Base-by-base conservation (phyloP, 768 basidiomycete genomes). In the Kwoniella heveanensis region DNA sequence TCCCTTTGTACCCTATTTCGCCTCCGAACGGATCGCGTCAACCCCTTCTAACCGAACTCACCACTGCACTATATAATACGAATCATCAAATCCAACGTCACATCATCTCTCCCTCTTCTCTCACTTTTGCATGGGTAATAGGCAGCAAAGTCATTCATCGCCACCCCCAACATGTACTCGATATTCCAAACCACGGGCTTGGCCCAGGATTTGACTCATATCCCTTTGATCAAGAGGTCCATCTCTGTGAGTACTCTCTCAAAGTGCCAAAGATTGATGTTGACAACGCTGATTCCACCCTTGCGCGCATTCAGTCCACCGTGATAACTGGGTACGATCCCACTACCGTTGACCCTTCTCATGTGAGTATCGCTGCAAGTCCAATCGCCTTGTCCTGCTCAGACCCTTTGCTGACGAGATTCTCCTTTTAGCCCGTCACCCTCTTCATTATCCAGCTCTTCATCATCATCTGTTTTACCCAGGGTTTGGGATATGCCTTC, bases 311-410 rank as follows among this genome's bases (percentile, higher is more conserved):
- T 8, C 54, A 76, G 74, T 68, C 67, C 17, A 70, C 65, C 57
- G 82, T 94, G 15, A 83, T 95, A 26, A 85, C 85, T 55, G 91
- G 91, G n/a, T 81, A 83, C 47, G 88, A 92, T 73, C 92, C 92
- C 8, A 74, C 85, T 0, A 37, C 75, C 0, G 90, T 87, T 80
- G 86, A 88, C 65, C 13, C 82, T 0, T 68, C 73, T 9, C 88
- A 94, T 76, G 92, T 92, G 22, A 80, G 93, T 71, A 82, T 32
- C 32, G 13, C 13, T 32, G 32, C 32, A 32, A 32, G 7, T 13
- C 5, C 5, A 32, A 32, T 32, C 83, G 50, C 79, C 91, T 81
- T 91, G 89, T 88, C 83, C 15, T 9, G 3, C 17, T 44, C 15
- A 32, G 32, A 32, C 13, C 13, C 13, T 32, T 32, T 5, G 39